These are phyloP conservation scores for Verticillium tricorpus DNA, from an alignment of 2,329 filamentous ascomycete genomes.

Conservation along the genomic window DNA sequence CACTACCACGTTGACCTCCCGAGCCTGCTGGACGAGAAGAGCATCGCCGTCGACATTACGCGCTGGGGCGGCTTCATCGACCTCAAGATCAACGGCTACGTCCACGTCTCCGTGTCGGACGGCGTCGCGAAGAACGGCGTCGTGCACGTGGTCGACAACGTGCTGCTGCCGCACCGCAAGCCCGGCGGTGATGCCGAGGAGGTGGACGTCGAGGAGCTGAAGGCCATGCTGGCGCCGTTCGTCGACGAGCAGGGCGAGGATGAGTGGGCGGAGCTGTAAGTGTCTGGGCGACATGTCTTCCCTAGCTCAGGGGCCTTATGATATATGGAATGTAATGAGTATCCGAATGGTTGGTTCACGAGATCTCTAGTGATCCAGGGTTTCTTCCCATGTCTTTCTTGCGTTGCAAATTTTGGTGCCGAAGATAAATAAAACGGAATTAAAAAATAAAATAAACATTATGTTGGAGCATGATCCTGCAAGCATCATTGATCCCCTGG, in stretches of 20 bases:
- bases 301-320: not conserved
- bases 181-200: constrained; percentile 39
- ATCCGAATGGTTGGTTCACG: too few species aligned
- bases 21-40: constrained; percentile 64
- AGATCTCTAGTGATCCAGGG: too few species aligned
- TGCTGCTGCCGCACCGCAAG: constrained; percentile 72
- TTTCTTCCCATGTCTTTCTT: too few species aligned
- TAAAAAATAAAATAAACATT: too few species aligned
- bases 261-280: constrained; percentile 10
- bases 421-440: too few species aligned
- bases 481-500: too few species aligned
- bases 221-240: constrained; percentile 45
- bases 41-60: constrained; percentile 66
- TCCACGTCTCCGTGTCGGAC: constrained; percentile 62
- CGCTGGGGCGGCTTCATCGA: constrained; percentile 62
- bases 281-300: too few species aligned
- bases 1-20: constrained; percentile 67
- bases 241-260: constrained; percentile 25
- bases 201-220: constrained; percentile 58
- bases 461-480: too few species aligned
- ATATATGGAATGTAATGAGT: not conserved
- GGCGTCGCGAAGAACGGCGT: constrained; percentile 74
- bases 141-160: constrained; percentile 68
- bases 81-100: constrained; percentile 73
- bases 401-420: too few species aligned